These are phyloP conservation scores for Aspergillus bertholletiae DNA, from an alignment of 495 filamentous ascomycete genomes.

Conservation along the genomic window DNA sequence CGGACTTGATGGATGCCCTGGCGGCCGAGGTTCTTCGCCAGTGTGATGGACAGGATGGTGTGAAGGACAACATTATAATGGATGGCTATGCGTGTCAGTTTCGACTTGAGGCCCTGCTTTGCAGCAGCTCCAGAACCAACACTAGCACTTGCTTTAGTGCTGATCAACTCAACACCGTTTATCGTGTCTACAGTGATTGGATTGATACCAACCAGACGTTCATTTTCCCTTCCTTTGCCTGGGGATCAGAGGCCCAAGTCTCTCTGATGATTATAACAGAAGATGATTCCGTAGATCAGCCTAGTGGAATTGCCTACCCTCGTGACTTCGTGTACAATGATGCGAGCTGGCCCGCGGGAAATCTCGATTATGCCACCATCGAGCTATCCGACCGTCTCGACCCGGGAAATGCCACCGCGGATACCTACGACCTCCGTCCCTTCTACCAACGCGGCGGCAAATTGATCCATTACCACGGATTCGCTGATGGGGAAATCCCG, in stretches of 20 bases:
- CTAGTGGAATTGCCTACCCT: slow-evolving; percentile 4
- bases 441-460: slow-evolving; percentile 51
- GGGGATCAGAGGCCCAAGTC: slow-evolving; percentile 1
- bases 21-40: slow-evolving; percentile 1
- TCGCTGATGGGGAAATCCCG: slow-evolving; percentile 34
- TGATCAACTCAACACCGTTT: slow-evolving; percentile 44
- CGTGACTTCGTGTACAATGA: slow-evolving; percentile 13
- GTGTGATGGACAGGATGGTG: neutral
- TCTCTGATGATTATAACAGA: neutral
- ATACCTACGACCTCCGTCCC: slow-evolving; percentile 42
- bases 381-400: slow-evolving; percentile 29
- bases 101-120: neutral
- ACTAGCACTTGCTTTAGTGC: slow-evolving; percentile 41
- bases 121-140: slow-evolving; percentile 9
- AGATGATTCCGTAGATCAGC: neutral
- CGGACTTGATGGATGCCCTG: neutral
- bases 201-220: slow-evolving; percentile 22
- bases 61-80: neutral
- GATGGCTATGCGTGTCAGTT: neutral
- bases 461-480: slow-evolving; percentile 53
- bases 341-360: slow-evolving; percentile 1
- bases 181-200: slow-evolving; percentile 43
- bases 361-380: slow-evolving; percentile 10
- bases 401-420: slow-evolving; percentile 38
- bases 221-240: slow-evolving; percentile 1